A percentile compares a stretch with the other conserved stretches of the same genome.
Conservation (phyloP, 805 yeast genomes). For the Teunomyces kruisii region DNA sequence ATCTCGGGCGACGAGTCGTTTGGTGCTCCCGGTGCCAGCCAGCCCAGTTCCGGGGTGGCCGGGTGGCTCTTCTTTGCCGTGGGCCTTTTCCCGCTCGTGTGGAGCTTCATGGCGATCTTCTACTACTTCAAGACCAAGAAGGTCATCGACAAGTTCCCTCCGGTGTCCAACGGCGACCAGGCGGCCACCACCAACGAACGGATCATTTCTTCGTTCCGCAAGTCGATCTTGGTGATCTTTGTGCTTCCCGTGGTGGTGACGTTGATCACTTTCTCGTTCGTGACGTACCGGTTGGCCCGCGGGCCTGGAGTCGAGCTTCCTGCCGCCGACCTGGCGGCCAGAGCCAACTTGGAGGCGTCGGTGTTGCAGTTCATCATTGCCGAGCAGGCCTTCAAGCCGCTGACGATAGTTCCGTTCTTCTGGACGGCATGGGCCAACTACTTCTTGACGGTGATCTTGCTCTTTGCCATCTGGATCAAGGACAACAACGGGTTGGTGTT, state of each 20-base stretch:
- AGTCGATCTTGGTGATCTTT: constrained; percentile 26
- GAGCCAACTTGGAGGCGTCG: not conserved
- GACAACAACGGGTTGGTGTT: constrained; percentile 28
- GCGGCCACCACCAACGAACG: constrained; percentile 16
- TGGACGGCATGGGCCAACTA: constrained; percentile 3
- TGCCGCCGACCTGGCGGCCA: not conserved
- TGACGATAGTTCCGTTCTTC: not conserved
- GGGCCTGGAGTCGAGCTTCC: not conserved
- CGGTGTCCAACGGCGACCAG: constrained; percentile 16
- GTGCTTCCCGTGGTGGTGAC: constrained; percentile 20
- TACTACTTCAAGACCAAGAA: constrained; percentile 29
- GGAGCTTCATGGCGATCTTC: constrained; percentile 15
- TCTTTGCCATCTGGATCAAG: constrained; percentile 31
- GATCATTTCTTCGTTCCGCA: constrained; percentile 21
- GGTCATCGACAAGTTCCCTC: constrained; percentile 27
- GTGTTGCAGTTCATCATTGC: not conserved
- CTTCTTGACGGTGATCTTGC: constrained; percentile 12
- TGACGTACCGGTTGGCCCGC: not conserved
- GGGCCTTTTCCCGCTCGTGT: constrained; percentile 6
- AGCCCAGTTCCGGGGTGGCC: not conserved
- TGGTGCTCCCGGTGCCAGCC: not conserved
- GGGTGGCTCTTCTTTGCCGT: not conserved
- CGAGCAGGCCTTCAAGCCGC: not conserved
- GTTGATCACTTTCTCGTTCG: not conserved
- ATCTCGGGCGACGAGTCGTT: not conserved